phyloP scores from a whole-genome alignment of 2,329 filamentous ascomycete species.

The Fusarium napiforme region DNA sequence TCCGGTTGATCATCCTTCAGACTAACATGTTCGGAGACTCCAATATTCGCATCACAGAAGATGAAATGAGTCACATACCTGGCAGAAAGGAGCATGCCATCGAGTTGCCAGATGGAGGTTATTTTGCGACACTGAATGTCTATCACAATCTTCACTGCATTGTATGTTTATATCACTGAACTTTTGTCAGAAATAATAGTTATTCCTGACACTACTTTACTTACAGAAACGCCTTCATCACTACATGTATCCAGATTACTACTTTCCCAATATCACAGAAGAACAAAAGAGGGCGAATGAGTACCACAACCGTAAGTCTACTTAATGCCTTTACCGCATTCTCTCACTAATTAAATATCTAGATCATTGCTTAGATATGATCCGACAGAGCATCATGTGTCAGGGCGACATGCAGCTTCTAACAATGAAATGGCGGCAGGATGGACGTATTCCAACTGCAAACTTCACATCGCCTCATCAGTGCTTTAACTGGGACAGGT shows the following conservation, averaged over 20 bases:
- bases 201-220: neutral
- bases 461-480: neutral
- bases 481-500: neutral
- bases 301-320: neutral
- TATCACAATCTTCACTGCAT: neutral
- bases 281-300: neutral
- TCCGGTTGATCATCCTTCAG: too few relatives aligned
- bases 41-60: rapidly evolving
- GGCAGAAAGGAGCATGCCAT: neutral
- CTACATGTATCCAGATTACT: neutral
- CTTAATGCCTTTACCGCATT: rapidly evolving
- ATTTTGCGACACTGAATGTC: neutral
- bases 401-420: neutral
- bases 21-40: too few relatives aligned
- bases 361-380: neutral
- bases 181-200: too few relatives aligned
- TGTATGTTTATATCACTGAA: neutral
- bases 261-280: neutral
- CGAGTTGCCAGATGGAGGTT: neutral
- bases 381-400: neutral
- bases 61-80: neutral
- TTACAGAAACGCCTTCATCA: neutral
- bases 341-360: rapidly evolving
- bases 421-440: neutral
- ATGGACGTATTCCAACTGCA: neutral